phyloP scores from a whole-genome alignment of 345 rosid species.

The Cardamine resedifolia region DNA sequence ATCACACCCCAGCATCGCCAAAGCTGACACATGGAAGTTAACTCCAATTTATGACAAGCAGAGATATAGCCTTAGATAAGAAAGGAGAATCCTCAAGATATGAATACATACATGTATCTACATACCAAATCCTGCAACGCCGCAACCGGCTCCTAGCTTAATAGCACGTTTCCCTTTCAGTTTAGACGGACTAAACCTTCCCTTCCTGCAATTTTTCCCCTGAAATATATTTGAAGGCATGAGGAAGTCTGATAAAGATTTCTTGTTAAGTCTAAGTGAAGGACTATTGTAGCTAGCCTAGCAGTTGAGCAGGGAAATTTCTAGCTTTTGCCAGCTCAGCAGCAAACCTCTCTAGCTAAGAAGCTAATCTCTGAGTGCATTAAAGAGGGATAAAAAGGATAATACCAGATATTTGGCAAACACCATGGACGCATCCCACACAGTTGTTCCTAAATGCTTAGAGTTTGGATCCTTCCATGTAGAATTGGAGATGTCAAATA shows the following conservation, averaged over 20 bases:
- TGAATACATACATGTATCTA: slow-evolving; percentile 28
- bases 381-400: not conserved
- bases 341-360: not conserved
- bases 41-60: slow-evolving; percentile 10
- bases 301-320: not conserved
- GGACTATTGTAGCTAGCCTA: not conserved
- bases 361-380: not conserved
- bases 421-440: slow-evolving; percentile 98
- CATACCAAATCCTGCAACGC: slow-evolving; percentile 96
- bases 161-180: slow-evolving; percentile 87
- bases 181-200: slow-evolving; percentile 75
- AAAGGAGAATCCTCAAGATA: slow-evolving; percentile 16
- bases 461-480: slow-evolving; percentile 88
- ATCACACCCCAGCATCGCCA: slow-evolving; percentile 91
- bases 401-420: slow-evolving; percentile 81
- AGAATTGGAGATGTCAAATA: not conserved
- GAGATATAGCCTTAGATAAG: not conserved
- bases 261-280: not conserved
- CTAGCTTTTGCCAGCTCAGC: not conserved
- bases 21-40: slow-evolving; percentile 46
- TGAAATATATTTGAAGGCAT: slow-evolving; percentile 36
- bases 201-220: slow-evolving; percentile 90
- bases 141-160: slow-evolving; percentile 97
- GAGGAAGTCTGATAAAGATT: not conserved
- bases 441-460: slow-evolving; percentile 91